These are phyloP conservation scores for Hericium coralloides DNA, from an alignment of 768 basidiomycete species.

Conservation along the genomic window DNA sequence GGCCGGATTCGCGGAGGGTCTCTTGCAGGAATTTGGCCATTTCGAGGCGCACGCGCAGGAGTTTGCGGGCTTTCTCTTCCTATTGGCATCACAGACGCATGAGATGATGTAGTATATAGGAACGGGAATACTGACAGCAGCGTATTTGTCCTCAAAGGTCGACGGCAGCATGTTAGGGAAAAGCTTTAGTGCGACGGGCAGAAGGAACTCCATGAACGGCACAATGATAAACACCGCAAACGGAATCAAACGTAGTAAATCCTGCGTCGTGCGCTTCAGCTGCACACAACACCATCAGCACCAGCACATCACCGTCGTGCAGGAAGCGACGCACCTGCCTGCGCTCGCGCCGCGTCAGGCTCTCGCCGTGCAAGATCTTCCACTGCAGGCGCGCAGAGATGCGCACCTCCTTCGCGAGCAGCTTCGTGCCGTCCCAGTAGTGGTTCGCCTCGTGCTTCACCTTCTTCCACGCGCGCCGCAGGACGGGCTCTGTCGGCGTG, in stretches of 20 bases:
- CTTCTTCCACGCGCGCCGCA: constrained; percentile 74
- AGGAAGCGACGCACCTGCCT: constrained; percentile 56
- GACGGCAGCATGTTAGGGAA: constrained; percentile 99
- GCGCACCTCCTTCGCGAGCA: constrained; percentile 88
- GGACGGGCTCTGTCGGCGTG: constrained; percentile 36
- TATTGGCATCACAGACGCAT: constrained; percentile 20
- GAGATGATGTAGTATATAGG: not conserved
- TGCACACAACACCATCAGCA: constrained; percentile 23
- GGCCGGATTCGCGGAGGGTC: constrained; percentile 87
- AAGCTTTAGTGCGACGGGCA: constrained; percentile 91
- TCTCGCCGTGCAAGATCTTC: constrained; percentile 88
- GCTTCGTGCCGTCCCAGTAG: constrained; percentile 95
- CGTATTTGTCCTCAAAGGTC: constrained; percentile 96
- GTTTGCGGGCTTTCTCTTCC: constrained; percentile 96
- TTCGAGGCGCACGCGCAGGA: constrained; percentile 88
- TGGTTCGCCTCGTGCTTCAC: constrained; percentile 94
- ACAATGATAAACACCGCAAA: constrained; percentile 93
- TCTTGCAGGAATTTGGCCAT: constrained; percentile 99
- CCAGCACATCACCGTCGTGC: not conserved
- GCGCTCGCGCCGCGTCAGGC: constrained; percentile 85
- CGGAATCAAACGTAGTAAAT: constrained; percentile 86
- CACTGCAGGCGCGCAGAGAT: constrained; percentile 83
- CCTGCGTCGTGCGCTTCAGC: constrained; percentile 90
- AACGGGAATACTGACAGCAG: constrained; percentile 49
- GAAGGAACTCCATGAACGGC: constrained; percentile 96